These are phyloP conservation scores for Pueraria montana DNA, from an alignment of 306 rosid species.

Conservation along the genomic window DNA sequence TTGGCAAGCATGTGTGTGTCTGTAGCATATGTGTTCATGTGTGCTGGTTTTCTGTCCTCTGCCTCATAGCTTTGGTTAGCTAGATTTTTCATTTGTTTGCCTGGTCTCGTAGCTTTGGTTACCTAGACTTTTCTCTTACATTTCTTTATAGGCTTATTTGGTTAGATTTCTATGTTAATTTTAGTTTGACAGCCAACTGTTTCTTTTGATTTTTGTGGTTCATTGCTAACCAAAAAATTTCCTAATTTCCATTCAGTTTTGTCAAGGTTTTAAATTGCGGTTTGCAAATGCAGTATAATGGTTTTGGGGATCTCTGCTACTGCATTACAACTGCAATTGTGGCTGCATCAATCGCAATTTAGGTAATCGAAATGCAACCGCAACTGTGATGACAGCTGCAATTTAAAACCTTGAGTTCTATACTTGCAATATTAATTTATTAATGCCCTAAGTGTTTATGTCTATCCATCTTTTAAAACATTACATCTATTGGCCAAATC, in stretches of 20 bases:
- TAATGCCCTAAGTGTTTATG: neutral
- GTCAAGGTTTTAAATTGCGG: neutral
- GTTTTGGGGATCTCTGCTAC: neutral
- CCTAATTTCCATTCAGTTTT: conserved; percentile 22
- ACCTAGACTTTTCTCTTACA: neutral
- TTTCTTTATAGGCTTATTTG: conserved; percentile 17
- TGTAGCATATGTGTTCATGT: neutral
- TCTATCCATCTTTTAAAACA: conserved; percentile 38
- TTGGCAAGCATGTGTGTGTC: neutral
- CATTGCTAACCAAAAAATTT: neutral
- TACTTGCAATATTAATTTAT: conserved; percentile 1
- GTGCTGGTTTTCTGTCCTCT: neutral
- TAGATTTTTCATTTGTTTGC: conserved; percentile 5
- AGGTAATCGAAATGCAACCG: neutral
- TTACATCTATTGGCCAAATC: neutral
- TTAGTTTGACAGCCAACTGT: conserved; percentile 20
- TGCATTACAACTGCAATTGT: neutral
- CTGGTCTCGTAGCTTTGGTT: conserved; percentile 19
- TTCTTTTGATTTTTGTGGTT: conserved; percentile 19
- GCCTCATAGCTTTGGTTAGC: neutral
- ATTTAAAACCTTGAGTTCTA: conserved; percentile 12
- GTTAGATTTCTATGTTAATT: neutral
- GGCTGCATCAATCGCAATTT: neutral
- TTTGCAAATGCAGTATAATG: neutral
- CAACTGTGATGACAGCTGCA: neutral